A percentile compares a stretch with the other conserved stretches of the same genome.
Conservation (phyloP, 768 basidiomycete species). For the Termitomyces sp. region DNA sequence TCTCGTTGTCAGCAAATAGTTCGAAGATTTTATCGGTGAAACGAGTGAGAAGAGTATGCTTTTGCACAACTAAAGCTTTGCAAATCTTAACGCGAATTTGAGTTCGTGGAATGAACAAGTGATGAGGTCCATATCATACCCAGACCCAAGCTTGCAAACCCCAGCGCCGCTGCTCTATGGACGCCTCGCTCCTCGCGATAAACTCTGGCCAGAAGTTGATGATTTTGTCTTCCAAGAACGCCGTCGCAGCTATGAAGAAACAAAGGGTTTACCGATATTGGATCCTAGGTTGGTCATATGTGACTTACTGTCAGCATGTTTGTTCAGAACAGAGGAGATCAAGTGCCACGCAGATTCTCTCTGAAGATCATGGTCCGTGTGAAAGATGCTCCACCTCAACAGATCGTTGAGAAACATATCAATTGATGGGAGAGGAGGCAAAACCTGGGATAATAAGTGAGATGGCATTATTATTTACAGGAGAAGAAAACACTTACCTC, state of each 20-base stretch:
- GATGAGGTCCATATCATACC: conserved; percentile 35
- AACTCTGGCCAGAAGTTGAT: conserved; percentile 43
- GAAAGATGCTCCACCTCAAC: conserved; percentile 52
- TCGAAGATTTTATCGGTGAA: conserved; percentile 64
- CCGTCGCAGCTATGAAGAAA: conserved; percentile 32
- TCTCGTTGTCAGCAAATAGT: conserved; percentile 56
- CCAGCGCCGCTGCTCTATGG: conserved; percentile 35
- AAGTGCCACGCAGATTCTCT: conserved; percentile 49
- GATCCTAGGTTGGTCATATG: background rate
- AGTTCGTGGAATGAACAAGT: background rate
- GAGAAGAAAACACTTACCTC: conserved; percentile 40
- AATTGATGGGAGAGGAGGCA: conserved; percentile 42
- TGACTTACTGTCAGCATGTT: conserved; percentile 58
- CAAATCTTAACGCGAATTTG: conserved; percentile 45
- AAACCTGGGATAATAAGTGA: conserved; percentile 36
- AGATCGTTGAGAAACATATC: conserved; percentile 46
- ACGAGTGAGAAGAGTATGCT: conserved; percentile 49
- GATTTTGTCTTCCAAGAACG: conserved; percentile 38
- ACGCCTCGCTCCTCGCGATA: conserved; percentile 28
- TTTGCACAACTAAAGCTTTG: conserved; percentile 74
- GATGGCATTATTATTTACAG: background rate
- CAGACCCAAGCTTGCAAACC: conserved; percentile 63
- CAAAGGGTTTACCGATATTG: background rate
- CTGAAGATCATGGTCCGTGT: conserved; percentile 43
- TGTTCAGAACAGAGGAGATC: conserved; percentile 72